Percentiles rank a stretch among this genome's conserved stretches.
phyloP scores from a whole-genome alignment of 1,284 basidiomycete genomes.

The Melampsora americana region DNA sequence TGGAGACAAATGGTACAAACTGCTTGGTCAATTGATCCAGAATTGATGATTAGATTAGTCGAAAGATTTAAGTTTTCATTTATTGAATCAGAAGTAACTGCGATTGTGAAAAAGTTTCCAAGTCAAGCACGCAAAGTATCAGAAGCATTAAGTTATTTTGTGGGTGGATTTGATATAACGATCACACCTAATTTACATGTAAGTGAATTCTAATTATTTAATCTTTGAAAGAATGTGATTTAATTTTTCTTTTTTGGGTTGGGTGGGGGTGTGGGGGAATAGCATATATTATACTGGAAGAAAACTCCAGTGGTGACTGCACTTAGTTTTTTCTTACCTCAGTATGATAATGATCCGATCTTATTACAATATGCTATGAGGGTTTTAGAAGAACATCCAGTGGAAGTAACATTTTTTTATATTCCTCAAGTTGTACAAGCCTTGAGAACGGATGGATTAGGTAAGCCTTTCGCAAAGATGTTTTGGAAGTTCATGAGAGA shows the following conservation, averaged over 20 bases:
- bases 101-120: slow-evolving; percentile 26
- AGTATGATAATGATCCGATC: slow-evolving; percentile 76
- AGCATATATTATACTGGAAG: slow-evolving; percentile 43
- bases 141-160: slow-evolving; percentile 41
- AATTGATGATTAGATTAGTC: slow-evolving; percentile 26
- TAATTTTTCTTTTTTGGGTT: background rate
- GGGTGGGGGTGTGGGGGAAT: background rate
- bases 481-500: background rate
- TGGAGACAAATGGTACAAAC: slow-evolving; percentile 67
- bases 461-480: no score
- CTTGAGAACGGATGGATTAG: slow-evolving; percentile 78
- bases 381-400: slow-evolving; percentile 88
- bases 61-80: slow-evolving; percentile 28
- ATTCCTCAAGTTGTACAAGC: slow-evolving; percentile 98
- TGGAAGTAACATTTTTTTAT: slow-evolving; percentile 96
- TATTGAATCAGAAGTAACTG: slow-evolving; percentile 25
- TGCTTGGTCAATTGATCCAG: slow-evolving; percentile 79
- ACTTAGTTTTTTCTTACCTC: slow-evolving; percentile 57
- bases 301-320: slow-evolving; percentile 44
- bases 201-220: background rate
- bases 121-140: slow-evolving; percentile 39
- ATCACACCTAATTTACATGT: slow-evolving; percentile 39
- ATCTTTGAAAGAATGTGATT: background rate
- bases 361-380: slow-evolving; percentile 95
- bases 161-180: slow-evolving; percentile 16